A percentile compares a stretch with the other conserved stretches of the same genome.
Conservation (phyloP, 441 rosid species). For the Pelargonium cotyledonis region DNA sequence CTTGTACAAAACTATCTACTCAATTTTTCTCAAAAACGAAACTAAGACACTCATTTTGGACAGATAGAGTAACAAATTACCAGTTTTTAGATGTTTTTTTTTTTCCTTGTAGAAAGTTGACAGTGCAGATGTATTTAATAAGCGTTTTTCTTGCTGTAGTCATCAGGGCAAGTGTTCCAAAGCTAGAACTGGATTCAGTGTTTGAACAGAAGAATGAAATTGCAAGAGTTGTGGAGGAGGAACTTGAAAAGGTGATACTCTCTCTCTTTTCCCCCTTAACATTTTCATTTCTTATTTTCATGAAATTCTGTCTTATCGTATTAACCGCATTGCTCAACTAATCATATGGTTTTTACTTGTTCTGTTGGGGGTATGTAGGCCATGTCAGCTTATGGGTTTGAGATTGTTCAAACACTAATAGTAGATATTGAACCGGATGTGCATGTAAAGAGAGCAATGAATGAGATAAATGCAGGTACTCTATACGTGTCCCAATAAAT, state of each 20-base stretch:
- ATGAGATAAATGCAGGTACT: slow-evolving; percentile 65
- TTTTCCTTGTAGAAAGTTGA: too few species aligned
- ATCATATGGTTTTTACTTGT: background rate
- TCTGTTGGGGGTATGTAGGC: slow-evolving; percentile 26
- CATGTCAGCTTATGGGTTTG: slow-evolving; percentile 57
- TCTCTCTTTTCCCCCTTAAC: background rate
- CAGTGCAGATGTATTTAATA: background rate
- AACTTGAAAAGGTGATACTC: slow-evolving; percentile 48
- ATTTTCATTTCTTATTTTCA: background rate
- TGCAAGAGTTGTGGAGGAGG: slow-evolving; percentile 55
- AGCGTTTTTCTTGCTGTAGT: slow-evolving; percentile 24
- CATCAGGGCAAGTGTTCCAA: slow-evolving; percentile 62
- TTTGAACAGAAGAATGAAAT: slow-evolving; percentile 67
- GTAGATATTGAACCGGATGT: slow-evolving; percentile 59
- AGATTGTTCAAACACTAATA: slow-evolving; percentile 59
- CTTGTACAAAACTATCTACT: too few species aligned
- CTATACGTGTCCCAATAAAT: background rate
- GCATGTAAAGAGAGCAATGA: slow-evolving; percentile 64
- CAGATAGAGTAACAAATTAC: too few species aligned
- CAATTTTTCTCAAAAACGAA: too few species aligned
- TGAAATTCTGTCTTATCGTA: background rate
- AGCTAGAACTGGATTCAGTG: slow-evolving; percentile 43
- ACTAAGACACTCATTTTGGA: too few species aligned
- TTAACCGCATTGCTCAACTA: background rate
- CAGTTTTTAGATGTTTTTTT: too few species aligned